A percentile compares a stretch with the other conserved stretches of the same genome.
Conservation (phyloP, 257 asterid genomes). For the Solanum clarkiae region DNA sequence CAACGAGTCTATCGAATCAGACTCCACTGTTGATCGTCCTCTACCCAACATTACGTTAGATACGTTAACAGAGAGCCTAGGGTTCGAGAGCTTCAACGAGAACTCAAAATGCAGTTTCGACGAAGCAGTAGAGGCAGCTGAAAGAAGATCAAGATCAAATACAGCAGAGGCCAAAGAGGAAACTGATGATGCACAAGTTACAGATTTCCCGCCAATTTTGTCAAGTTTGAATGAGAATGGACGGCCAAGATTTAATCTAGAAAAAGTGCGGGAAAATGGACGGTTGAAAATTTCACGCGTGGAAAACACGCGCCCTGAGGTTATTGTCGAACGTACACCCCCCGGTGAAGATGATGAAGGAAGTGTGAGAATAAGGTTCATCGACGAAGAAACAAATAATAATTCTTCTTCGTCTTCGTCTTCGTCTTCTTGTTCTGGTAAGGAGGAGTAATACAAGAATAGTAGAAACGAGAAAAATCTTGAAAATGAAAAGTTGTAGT, state of each 20-base stretch:
- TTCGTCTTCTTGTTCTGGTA: not conserved
- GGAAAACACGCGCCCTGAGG: not conserved
- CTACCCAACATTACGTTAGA: not conserved
- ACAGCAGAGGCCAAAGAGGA: not conserved
- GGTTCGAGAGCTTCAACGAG: slow-evolving; percentile 4
- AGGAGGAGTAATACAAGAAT: not conserved
- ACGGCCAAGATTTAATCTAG: not conserved
- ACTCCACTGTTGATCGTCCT: not conserved
- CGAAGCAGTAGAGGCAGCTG: not conserved
- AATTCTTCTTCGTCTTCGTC: not conserved
- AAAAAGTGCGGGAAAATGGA: not conserved
- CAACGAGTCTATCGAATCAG: not conserved
- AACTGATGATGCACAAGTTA: not conserved
- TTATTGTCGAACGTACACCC: not conserved
- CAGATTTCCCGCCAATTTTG: slow-evolving; percentile 4
- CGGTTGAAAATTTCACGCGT: not conserved
- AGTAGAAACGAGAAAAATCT: not conserved
- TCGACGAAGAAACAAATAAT: not conserved
- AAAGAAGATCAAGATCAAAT: not conserved
- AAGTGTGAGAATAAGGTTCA: not conserved
- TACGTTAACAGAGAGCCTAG: slow-evolving; percentile 2
- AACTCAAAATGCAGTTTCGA: not conserved
- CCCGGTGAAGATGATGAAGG: not conserved
- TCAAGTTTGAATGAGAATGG: not conserved
- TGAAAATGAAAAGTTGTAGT: not conserved